Base-by-base conservation (phyloP, 2,329 filamentous ascomycete species). In the Fusarium bactridioides region DNA sequence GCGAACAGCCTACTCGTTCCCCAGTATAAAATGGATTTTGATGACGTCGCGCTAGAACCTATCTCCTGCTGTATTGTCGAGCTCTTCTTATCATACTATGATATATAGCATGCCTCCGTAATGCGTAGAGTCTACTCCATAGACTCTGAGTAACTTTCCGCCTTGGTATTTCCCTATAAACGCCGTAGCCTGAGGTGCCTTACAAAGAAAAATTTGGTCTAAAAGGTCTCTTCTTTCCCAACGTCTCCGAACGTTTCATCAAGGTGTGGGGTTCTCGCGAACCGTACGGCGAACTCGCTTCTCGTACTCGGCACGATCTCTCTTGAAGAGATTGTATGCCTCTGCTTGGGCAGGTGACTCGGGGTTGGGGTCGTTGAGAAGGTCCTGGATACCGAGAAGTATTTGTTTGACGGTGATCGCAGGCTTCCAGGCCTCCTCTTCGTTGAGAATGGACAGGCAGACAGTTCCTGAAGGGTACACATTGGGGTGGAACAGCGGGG, bases 341-440 rank as follows among this genome's bases (percentile, higher is more conserved):
- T 99, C 96, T 6, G 96, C 95, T 82, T 99, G 96, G 0, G 96
- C 96, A 1, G 96, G 96, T 3, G 94, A 97, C 56, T 99, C 96
- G 7, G 95, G 96, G 80, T 99, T 99, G 21, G 97, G 96, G 78
- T 98, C 95, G 81, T 99, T 92, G 44, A 99, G 90, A 4, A 99
- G 89, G 77, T 97, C 95, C 82, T 99, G 96, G 64, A 99, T 97
- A 54, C 96, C 96, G 3, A 98, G 88, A 10, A 98, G 89, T 72
- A 99, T 98, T 83, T 98, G 94, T 84, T 98, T 98, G 81, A 99
- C 94, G 1, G 96, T 99, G 79, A 99, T 99, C 11, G 96, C 95
- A 2, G 96, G 97, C 82, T 97, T 97, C 96, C 97, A 99, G 11
- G 93, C 95, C 81, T 99, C 96, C 78, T 99, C 96, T 82, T 99